These are phyloP conservation scores for Penicillium dipodomyicola DNA, from an alignment of 495 filamentous ascomycete species.

Conservation along the genomic window DNA sequence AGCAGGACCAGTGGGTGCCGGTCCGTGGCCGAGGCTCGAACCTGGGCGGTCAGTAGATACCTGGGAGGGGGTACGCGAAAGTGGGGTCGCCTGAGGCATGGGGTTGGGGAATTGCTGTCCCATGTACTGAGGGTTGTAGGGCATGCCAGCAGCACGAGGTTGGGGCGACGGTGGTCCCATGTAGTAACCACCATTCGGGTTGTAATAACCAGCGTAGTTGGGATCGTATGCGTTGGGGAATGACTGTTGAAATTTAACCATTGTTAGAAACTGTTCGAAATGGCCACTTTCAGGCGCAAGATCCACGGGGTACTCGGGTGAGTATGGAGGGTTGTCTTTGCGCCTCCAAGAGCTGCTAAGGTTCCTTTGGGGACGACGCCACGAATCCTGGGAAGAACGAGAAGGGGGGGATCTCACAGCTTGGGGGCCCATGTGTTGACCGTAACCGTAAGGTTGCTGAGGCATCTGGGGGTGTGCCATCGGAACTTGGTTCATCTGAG, in stretches of 20 bases:
- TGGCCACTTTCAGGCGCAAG: slow-evolving; percentile 65
- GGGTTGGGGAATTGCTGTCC: slow-evolving; percentile 18
- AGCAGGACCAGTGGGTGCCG: slow-evolving; percentile 56
- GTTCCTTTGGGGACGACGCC: slow-evolving; percentile 24
- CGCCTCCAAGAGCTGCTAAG: neutral
- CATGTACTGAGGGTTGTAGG: slow-evolving; percentile 47
- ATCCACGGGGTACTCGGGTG: slow-evolving; percentile 32
- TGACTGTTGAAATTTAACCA: slow-evolving; percentile 54
- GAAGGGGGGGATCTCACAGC: slow-evolving; percentile 61
- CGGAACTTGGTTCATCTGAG: slow-evolving; percentile 61
- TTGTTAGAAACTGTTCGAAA: slow-evolving; percentile 74
- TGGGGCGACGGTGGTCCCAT: slow-evolving; percentile 53
- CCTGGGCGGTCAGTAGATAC: slow-evolving; percentile 73
- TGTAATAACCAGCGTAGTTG: slow-evolving; percentile 47
- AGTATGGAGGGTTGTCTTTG: neutral
- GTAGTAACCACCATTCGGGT: slow-evolving; percentile 35
- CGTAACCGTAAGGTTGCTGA: slow-evolving; percentile 59
- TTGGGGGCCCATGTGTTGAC: slow-evolving; percentile 59
- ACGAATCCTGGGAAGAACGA: slow-evolving; percentile 15
- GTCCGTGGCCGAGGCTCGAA: slow-evolving; percentile 72
- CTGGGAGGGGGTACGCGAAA: slow-evolving; percentile 83
- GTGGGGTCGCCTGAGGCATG: slow-evolving; percentile 57
- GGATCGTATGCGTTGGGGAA: slow-evolving; percentile 47
- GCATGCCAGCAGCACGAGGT: slow-evolving; percentile 53
- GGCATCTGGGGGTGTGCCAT: slow-evolving; percentile 57